Percentiles rank a stretch among this genome's conserved stretches.
Evolutionary conservation across 148 eudicot genomes (phyloP).

Genomic region (Spergularia marina): DNA sequence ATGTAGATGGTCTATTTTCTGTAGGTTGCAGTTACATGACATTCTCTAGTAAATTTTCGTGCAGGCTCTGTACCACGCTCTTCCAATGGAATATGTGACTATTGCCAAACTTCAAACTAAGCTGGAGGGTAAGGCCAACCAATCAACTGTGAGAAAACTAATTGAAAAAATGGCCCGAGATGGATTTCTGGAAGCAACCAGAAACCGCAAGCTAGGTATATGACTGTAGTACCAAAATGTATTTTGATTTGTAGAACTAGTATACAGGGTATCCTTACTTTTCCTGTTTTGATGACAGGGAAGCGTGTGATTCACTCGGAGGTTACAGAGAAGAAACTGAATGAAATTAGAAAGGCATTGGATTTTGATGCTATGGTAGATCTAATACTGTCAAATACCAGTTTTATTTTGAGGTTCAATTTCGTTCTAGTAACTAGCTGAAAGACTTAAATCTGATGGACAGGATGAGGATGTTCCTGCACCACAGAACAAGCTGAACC

Average conservation of each 20-base stretch:
- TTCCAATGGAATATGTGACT: slow-evolving; percentile 72
- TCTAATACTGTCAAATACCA: slow-evolving; percentile 16
- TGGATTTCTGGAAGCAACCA: slow-evolving; percentile 71
- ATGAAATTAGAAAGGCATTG: slow-evolving; percentile 65
- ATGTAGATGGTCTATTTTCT: neutral
- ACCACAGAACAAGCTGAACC: slow-evolving; percentile 38
- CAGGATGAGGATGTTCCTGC: slow-evolving; percentile 61
- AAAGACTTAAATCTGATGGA: slow-evolving; percentile 12
- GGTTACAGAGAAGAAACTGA: slow-evolving; percentile 64
- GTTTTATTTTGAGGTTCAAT: neutral
- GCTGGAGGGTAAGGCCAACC: slow-evolving; percentile 76
- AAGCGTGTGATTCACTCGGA: slow-evolving; percentile 90
- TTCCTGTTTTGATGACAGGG: slow-evolving; percentile 42
- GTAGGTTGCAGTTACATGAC: neutral
- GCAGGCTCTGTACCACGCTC: slow-evolving; percentile 92
- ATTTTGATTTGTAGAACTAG: neutral
- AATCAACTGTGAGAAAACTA: slow-evolving; percentile 59
- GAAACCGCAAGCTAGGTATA: slow-evolving; percentile 77
- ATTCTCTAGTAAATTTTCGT: slow-evolving; percentile 19
- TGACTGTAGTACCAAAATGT: neutral
- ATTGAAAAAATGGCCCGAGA: slow-evolving; percentile 80
- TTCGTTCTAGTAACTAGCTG: neutral
- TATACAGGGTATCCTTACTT: neutral
- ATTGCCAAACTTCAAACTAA: slow-evolving; percentile 73
- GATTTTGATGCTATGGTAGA: slow-evolving; percentile 61